These are phyloP conservation scores for Thymus mandschuricus DNA, from an alignment of 257 asterid species.

Conservation along the genomic window DNA sequence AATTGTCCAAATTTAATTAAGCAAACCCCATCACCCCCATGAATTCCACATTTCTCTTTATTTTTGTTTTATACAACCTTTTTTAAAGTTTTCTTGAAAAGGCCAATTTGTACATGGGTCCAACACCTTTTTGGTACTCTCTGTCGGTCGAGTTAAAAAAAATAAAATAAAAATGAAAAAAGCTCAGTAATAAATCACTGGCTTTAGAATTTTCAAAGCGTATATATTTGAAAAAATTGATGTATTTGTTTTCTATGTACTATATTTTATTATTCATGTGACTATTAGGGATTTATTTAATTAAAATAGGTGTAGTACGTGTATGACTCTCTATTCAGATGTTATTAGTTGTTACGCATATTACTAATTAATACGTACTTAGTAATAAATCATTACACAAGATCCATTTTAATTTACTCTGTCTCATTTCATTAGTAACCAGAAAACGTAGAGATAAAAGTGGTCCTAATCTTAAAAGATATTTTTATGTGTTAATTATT, in stretches of 20 bases:
- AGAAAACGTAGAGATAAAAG: too few species aligned
- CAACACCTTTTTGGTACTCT: conserved; percentile 28
- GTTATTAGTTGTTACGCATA: not conserved
- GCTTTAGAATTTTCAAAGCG: not conserved
- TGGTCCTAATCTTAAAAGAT: too few species aligned
- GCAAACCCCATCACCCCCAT: conserved; percentile 28
- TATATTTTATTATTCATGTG: not conserved
- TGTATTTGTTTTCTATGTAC: not conserved
- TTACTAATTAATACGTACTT: not conserved
- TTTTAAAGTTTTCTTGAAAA: conserved; percentile 27
- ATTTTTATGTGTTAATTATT: too few species aligned
- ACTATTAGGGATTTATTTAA: not conserved
- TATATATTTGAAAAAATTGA: conserved; percentile 1
- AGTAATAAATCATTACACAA: too few species aligned
- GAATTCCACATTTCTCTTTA: conserved; percentile 27
- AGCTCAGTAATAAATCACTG: not conserved
- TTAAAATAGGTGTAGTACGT: not conserved
- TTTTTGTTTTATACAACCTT: conserved; percentile 10
- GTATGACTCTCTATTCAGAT: too few species aligned
- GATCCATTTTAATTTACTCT: too few species aligned
- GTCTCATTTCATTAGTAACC: too few species aligned
- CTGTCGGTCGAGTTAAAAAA: conserved; percentile 48
- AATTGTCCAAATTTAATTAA: conserved; percentile 26
- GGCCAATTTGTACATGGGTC: conserved; percentile 38
- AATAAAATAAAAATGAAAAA: not conserved